phyloP scores from a whole-genome alignment of 345 rosid genomes.

The Murraya paniculata region DNA sequence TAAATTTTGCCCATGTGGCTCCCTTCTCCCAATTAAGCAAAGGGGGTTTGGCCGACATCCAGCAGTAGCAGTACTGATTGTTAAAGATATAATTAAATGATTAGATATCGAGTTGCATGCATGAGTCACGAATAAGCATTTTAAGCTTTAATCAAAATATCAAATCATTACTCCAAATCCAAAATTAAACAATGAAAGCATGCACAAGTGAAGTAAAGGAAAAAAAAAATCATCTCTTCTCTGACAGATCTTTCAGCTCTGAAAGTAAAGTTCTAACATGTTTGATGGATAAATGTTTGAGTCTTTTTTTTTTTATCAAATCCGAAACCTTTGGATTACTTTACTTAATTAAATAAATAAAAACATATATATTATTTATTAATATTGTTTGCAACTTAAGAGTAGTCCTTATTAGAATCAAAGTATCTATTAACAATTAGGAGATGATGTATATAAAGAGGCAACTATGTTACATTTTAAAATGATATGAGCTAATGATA shows the following conservation, averaged over 20 bases:
- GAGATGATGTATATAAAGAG: background rate
- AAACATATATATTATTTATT: too few relatives aligned
- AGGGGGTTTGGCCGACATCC: slow-evolving; percentile 19
- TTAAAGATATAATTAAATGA: slow-evolving; percentile 10
- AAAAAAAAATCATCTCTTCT: too few relatives aligned
- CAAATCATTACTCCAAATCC: too few relatives aligned
- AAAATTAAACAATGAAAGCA: too few relatives aligned
- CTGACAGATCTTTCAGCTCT: too few relatives aligned
- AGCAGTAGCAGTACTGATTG: background rate
- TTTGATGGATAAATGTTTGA: too few relatives aligned
- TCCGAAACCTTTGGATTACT: too few relatives aligned
- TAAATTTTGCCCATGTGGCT: slow-evolving; percentile 12
- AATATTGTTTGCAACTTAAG: too few relatives aligned
- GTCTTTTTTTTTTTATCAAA: too few relatives aligned
- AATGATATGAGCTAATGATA: slow-evolving; percentile 8
- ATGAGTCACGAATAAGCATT: slow-evolving; percentile 26
- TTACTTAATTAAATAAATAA: too few relatives aligned
- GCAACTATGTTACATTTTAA: background rate
- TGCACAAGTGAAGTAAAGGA: too few relatives aligned
- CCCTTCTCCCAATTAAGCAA: slow-evolving; percentile 7
- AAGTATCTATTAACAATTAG: background rate
- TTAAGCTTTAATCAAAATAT: slow-evolving; percentile 17
- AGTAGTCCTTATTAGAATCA: background rate
- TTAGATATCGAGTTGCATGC: slow-evolving; percentile 25
- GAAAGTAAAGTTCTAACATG: too few relatives aligned